Evolutionary conservation across 169 alveolate genomes (phyloP).

Genomic region (Plasmodium coatneyi): DNA sequence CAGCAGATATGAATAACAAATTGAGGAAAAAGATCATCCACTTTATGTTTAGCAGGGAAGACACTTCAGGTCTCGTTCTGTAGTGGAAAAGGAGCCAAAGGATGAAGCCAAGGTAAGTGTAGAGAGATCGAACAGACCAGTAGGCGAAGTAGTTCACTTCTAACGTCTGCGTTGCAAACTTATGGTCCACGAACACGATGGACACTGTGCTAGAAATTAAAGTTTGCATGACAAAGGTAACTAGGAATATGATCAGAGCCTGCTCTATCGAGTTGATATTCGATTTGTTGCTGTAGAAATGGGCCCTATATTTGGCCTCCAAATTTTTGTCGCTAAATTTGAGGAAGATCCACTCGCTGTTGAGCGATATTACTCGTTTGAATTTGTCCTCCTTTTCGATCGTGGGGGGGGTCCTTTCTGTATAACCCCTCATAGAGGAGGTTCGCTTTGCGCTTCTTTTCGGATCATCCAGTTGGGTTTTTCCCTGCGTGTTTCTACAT

Average conservation of each 20-base stretch:
- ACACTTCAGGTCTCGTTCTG: constrained; percentile 70
- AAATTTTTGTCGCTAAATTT: constrained; percentile 87
- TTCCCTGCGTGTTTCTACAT: background rate
- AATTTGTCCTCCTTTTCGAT: background rate
- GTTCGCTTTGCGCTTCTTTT: background rate
- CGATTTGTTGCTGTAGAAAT: constrained; percentile 88
- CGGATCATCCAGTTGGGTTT: background rate
- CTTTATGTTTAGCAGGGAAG: constrained; percentile 75
- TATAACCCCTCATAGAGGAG: background rate
- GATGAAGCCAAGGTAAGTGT: constrained; percentile 85
- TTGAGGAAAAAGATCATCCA: constrained; percentile 87
- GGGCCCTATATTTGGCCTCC: constrained; percentile 89
- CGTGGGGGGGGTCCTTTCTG: background rate
- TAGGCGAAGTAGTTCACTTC: constrained; percentile 80
- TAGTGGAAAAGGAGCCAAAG: constrained; percentile 90
- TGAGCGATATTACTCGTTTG: constrained; percentile 19
- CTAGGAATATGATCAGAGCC: constrained; percentile 88
- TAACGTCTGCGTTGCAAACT: constrained; percentile 77
- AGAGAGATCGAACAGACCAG: constrained; percentile 91
- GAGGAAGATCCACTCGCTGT: constrained; percentile 82
- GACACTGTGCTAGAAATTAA: constrained; percentile 85
- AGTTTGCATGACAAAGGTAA: constrained; percentile 89
- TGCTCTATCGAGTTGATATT: constrained; percentile 90
- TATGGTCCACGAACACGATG: constrained; percentile 79
- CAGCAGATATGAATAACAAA: constrained; percentile 86